Evolutionary conservation across 2,329 filamentous ascomycete species (phyloP).

Genomic region (Fusarium sp.): DNA sequence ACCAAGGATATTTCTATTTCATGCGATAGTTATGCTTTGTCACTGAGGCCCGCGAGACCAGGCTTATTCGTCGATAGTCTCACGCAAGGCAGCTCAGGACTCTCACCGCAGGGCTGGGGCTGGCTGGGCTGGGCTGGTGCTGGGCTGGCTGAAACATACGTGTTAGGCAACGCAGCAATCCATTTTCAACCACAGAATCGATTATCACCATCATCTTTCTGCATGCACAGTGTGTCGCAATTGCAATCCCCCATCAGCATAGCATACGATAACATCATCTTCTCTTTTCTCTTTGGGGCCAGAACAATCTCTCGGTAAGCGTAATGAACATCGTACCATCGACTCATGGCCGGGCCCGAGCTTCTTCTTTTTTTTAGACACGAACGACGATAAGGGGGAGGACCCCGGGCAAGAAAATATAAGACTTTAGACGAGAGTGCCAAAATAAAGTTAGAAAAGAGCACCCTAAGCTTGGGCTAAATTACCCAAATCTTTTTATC

Average conservation of each 20-base stretch:
- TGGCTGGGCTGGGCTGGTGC: constrained; percentile 5
- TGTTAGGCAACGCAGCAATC: constrained; percentile 9
- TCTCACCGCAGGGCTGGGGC: neutral
- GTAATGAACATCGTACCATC: constrained; percentile 27
- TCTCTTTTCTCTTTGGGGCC: neutral
- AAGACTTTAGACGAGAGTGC: neutral
- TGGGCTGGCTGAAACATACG: constrained; percentile 29
- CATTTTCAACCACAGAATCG: constrained; percentile 6
- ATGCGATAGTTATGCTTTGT: constrained; percentile 9
- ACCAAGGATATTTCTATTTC: neutral
- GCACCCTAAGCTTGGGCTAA: fast-evolving
- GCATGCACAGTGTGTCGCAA: constrained; percentile 24
- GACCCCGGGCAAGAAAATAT: neutral
- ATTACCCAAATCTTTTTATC: neutral
- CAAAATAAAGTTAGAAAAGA: neutral
- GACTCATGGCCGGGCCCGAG: constrained; percentile 29
- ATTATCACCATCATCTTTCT: neutral
- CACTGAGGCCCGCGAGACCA: constrained; percentile 12
- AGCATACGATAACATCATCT: constrained; percentile 1
- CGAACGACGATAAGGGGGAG: constrained; percentile 14
- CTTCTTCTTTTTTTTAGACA: constrained; percentile 11
- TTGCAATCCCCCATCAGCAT: neutral
- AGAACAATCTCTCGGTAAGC: constrained; percentile 17
- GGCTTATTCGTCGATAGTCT: constrained; percentile 7
- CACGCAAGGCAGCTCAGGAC: neutral